Base-by-base conservation (phyloP, 2,329 filamentous ascomycete species). In the Cryphonectria naterciae region DNA sequence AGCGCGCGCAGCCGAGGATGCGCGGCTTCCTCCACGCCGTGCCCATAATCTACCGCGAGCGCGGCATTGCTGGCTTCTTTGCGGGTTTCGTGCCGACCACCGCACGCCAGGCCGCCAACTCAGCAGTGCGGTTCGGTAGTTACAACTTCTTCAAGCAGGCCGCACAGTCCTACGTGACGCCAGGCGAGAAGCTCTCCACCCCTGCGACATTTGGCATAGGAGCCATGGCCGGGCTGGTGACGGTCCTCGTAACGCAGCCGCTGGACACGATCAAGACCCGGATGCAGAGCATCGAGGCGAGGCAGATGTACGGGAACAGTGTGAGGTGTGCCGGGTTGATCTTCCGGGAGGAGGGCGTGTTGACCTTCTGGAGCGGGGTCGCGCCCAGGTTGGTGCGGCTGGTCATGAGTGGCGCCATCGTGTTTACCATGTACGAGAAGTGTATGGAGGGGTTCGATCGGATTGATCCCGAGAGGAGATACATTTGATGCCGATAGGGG, bases 351-450 rank as follows among this genome's bases (percentile, higher is more conserved):
- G 96, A 99, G 82, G 95, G 96, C 2, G 69, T 98, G 17, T 80
- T 95, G 56, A 97, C 95, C 0, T 93, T 98, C 75, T 99, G 96
- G 96, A 95, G 93, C 75, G 96, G 96, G 37, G 95, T 96, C 32
- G 78, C 98, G 75, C 96, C 96, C 1, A 86, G 96, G 68, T 81
- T 99, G 77, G 95, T 90, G 35, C 86, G 96, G 70, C 80, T 99
- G 75, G 92, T 98, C 58, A 81, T 98, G 81, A 98, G 94, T 78
- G 96, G 96, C 69, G 96, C 96, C 25, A 97, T 99, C 78, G 96
- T 99, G 56, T 99, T 99, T 79, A 97, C 96, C 32, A 97, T 98
- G 91, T 96, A 98, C 80, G 95, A 98, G 84, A 98, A 98, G 87
- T 93, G 92, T 71, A 98, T 98, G 85, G 95, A 98, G 68, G 77